These are phyloP conservation scores for Lophiostoma macrostomum DNA, from an alignment of 495 filamentous ascomycete species.

Conservation along the genomic window DNA sequence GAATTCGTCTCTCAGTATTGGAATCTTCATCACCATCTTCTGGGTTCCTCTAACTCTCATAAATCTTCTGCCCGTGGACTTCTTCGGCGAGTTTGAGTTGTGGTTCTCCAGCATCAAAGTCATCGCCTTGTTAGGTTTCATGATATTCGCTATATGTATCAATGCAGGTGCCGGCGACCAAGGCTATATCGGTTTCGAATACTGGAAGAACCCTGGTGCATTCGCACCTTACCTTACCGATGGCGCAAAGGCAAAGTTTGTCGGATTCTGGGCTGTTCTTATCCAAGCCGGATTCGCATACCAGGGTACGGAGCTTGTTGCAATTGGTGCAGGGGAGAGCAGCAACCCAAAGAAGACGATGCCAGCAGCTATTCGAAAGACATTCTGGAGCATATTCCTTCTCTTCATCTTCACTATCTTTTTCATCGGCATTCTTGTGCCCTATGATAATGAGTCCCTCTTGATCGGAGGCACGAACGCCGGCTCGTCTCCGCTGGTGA, in stretches of 20 bases:
- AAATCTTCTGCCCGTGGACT: slow-evolving; percentile 30
- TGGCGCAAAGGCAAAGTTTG: slow-evolving; percentile 30
- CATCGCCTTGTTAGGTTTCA: slow-evolving; percentile 28
- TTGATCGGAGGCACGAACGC: slow-evolving; percentile 27
- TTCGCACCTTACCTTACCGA: slow-evolving; percentile 32
- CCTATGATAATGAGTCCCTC: slow-evolving; percentile 37
- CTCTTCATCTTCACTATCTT: slow-evolving; percentile 31
- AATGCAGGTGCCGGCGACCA: slow-evolving; percentile 29
- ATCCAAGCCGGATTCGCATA: slow-evolving; percentile 34
- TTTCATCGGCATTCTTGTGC: slow-evolving; percentile 34
- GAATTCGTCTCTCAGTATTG: slow-evolving; percentile 34
- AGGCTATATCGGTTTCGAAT: slow-evolving; percentile 32
- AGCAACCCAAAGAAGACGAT: slow-evolving; percentile 33
- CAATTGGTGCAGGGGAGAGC: slow-evolving; percentile 32
- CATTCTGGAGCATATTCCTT: slow-evolving; percentile 31
- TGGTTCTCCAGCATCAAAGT: slow-evolving; percentile 36
- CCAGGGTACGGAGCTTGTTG: slow-evolving; percentile 34
- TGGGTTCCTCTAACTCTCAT: slow-evolving; percentile 30
- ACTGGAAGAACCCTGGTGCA: slow-evolving; percentile 31
- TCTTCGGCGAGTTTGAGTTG: slow-evolving; percentile 35
- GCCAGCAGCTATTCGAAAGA: slow-evolving; percentile 30
- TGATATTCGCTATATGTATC: slow-evolving; percentile 32
- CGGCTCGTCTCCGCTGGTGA: slow-evolving; percentile 29
- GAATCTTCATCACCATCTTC: slow-evolving; percentile 35
- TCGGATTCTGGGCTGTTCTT: slow-evolving; percentile 34